Base-by-base conservation (phyloP, 2,329 filamentous ascomycete genomes). In the Pestalotiopsis sp. region DNA sequence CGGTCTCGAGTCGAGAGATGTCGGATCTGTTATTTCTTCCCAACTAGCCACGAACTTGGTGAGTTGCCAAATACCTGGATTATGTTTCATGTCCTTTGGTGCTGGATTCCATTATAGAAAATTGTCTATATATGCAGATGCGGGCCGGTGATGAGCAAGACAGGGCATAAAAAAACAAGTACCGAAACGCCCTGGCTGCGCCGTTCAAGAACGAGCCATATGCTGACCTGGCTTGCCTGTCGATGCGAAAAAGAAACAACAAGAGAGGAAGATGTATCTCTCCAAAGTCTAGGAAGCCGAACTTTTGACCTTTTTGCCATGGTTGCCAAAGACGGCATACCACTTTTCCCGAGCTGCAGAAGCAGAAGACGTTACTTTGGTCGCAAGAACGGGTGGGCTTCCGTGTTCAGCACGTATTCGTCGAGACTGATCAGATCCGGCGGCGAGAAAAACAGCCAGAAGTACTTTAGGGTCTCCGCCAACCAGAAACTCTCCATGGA, bases 391-490 rank as follows among this genome's bases (percentile, higher is more conserved):
- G 85, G 85, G 71, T 87, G 85, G 1, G 84, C 85, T 73, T 87
- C 85, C 0, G 85, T 87, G 66, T 86, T 87, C 38, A 90, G 77
- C 56, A 93, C 89, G 77, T 84, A 93, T 11, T 92, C 86, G 77
- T 94, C 91, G 75, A 93, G 78, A 74, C 85, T 91, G 52, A 92
- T 82, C 41, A 89, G 74, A n/a, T 86, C 84, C 0, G 89, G 87
- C 17, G 91, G 85, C 27, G 87, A 88, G 73, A 93, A 94, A 31
- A 93, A 86, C 64, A 93, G 77, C 72, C 91, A 94, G 68, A 93
- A 93, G 72, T 93, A 93, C 79, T 93, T 93, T 69, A 93, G 79
- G 14, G 91, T 93, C 81, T 93, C 91, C 0, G 89, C 88, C 74
- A 91, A 81, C 90, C 91, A 94, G 74, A 92, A 93, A 70, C 87